phyloP scores from a whole-genome alignment of 192 early-diverging fungal genomes.

The Coemansia sp. region DNA sequence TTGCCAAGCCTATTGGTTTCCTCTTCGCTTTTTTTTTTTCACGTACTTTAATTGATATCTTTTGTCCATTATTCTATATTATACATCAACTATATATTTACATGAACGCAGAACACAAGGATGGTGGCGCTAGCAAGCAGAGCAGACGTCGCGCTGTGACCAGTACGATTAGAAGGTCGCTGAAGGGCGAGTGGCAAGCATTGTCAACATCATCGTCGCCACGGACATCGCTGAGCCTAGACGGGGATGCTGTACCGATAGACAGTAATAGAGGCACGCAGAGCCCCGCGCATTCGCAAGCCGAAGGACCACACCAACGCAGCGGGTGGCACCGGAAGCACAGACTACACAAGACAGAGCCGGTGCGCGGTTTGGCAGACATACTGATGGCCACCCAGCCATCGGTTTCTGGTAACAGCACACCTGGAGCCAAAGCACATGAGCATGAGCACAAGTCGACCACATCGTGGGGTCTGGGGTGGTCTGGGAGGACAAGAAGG shows the following conservation, averaged over 20 bases:
- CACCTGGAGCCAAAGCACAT: neutral
- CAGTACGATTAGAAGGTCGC: constrained; percentile 4
- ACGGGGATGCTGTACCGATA: neutral
- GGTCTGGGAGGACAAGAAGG: neutral
- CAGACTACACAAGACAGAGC: neutral
- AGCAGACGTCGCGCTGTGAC: constrained; percentile 5
- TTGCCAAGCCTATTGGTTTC: neutral
- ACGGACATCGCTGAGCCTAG: neutral
- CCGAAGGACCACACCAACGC: neutral
- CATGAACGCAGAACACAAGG: constrained; percentile 3
- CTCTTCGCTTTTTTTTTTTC: neutral
- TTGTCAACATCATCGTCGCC: neutral
- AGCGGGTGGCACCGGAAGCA: neutral
- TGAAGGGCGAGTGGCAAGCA: constrained; percentile 5
- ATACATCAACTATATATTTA: neutral
- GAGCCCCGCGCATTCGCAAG: neutral
- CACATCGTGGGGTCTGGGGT: neutral
- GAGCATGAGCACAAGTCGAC: neutral
- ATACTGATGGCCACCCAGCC: constrained; percentile 10
- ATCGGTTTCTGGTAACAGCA: neutral
- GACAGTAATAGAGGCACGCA: neutral
- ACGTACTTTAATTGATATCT: neutral
- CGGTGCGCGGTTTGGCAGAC: constrained; percentile 20
- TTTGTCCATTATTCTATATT: neutral
- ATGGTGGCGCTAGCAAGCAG: neutral